Base-by-base conservation (phyloP, 2,329 filamentous ascomycete species). In the Microcyclospora tardicrescens region DNA sequence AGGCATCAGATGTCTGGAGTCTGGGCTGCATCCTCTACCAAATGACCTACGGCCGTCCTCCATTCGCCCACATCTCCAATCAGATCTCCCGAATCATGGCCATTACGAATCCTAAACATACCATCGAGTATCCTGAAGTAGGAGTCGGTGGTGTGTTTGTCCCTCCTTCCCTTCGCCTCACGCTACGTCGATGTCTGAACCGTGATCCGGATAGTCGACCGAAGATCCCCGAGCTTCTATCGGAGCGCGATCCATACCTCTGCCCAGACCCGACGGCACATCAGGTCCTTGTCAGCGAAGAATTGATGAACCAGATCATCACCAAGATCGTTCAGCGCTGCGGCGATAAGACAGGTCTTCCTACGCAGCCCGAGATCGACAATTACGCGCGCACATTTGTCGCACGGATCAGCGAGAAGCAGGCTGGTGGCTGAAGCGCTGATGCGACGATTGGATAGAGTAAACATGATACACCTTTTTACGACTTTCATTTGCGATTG, bases 21-120 rank as follows among this genome's bases (percentile, higher is more conserved):
- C 64, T 98, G 11, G 91, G 91, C 13, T 98, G 91, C 57, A 96
- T 98, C 44, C 68, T 98, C 11, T 98, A 93, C 64, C 89, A 96
- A 58, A 93, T 98, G 83, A 84, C 89, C 1, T 98, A 98, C 57
- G 91, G 91, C n/a, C 73, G 81, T n/a, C 82, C 85, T 3, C 91
- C 91, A 0, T 98, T 98, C 55, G 86, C 81, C 11, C 87, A 96
- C 57, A 93, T 98, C 50, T 68, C 76, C 42, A 91, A 89, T 61
- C 84, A 80, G 54, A 84, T 93, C 66, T 77, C 83, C 29, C 79
- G 85, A 15, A 91, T 93, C 58, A 79, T 85, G 60, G 83, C 84
- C 43, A 91, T 93, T 55, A 83, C 86, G 49, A 84, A 89, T 59
- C 83, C 77, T 61, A 71, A 77, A 40, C 77, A 86, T 58, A 59